These are phyloP conservation scores for Lepidium sativum DNA, from an alignment of 345 rosid species.

Conservation along the genomic window DNA sequence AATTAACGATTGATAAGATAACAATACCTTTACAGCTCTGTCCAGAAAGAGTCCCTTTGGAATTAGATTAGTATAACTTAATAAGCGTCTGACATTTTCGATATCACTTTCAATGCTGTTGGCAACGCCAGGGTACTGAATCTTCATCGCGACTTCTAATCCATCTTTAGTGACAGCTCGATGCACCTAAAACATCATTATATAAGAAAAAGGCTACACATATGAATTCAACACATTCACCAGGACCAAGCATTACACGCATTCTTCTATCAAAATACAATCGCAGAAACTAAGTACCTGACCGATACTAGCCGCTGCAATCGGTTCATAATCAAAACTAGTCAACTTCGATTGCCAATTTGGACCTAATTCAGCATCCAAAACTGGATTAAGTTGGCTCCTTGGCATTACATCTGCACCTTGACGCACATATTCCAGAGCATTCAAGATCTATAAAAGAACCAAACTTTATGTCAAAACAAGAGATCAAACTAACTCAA, in stretches of 20 bases:
- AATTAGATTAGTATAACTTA: slow-evolving; percentile 77
- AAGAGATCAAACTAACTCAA: background rate
- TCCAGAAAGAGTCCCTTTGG: slow-evolving; percentile 92
- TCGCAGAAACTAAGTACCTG: slow-evolving; percentile 43
- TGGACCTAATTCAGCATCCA: slow-evolving; percentile 77
- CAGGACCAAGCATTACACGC: background rate
- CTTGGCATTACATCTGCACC: slow-evolving; percentile 99
- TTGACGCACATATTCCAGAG: slow-evolving; percentile 95
- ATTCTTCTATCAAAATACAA: background rate
- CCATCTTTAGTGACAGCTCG: slow-evolving; percentile 75
- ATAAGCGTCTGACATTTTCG: slow-evolving; percentile 78
- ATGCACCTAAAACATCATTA: slow-evolving; percentile 61
- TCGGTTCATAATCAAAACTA: slow-evolving; percentile 92
- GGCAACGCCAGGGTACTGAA: slow-evolving; percentile 99
- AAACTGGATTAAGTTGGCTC: slow-evolving; percentile 80
- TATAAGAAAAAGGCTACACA: background rate
- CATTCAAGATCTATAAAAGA: slow-evolving; percentile 72
- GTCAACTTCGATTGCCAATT: slow-evolving; percentile 70
- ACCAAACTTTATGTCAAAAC: slow-evolving; percentile 16
- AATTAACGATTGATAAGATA: background rate
- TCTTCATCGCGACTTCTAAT: slow-evolving; percentile 77
- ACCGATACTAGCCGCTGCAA: slow-evolving; percentile 98
- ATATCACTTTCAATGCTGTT: slow-evolving; percentile 92
- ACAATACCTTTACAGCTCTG: slow-evolving; percentile 79
- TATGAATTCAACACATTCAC: background rate